Base-by-base conservation (phyloP, 495 filamentous ascomycete species). In the Podospora fimiseda region DNA sequence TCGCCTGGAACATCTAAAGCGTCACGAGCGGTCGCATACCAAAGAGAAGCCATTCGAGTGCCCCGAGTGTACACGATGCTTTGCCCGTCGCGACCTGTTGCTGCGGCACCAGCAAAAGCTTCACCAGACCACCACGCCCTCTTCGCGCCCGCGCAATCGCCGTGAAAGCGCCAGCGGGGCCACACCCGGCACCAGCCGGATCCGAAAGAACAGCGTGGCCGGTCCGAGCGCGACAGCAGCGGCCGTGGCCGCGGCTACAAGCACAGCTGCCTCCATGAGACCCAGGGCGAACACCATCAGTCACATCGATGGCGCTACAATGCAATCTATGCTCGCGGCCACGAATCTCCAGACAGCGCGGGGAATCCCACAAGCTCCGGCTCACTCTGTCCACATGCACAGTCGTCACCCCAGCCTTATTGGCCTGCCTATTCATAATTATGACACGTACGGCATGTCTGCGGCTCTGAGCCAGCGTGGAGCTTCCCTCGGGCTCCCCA, bases 21-120 rank as follows among this genome's bases (percentile, higher is more conserved):
- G 93, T 42, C 93, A 99, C 71, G 93, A 99, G 76, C 85, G 93
- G 40, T 97, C 93, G 16, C 93, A 99, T 62, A 99, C 93, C 9
- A 99, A 99, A 66, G 93, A 99, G 67, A 98, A 98, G 75, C 93
- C 93, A 2, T 99, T 99, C 64, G 92, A 96, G 66, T 99, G 93
- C 58, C 91, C 92, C 20, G 90, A 97, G 67, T 99, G 93, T 65
- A 78, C 88, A 18, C 75, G 93, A 64, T 97, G 93, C 76, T 99
- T 99, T 74, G 93, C 93, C 24, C 82, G 93, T 30, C 81, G 93
- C 52, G 93, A 99, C 68, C 70, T 99, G 53, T 80, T 99, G 49
- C 74, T 99, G 52, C 81, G 93, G 22, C 93, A 99, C 70, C 93
- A 99, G 74, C 93, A 99, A 77, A 99, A 99, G 76, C 79, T 99